phyloP scores from a whole-genome alignment of 257 asterid species.

The Solanum tacnaense region DNA sequence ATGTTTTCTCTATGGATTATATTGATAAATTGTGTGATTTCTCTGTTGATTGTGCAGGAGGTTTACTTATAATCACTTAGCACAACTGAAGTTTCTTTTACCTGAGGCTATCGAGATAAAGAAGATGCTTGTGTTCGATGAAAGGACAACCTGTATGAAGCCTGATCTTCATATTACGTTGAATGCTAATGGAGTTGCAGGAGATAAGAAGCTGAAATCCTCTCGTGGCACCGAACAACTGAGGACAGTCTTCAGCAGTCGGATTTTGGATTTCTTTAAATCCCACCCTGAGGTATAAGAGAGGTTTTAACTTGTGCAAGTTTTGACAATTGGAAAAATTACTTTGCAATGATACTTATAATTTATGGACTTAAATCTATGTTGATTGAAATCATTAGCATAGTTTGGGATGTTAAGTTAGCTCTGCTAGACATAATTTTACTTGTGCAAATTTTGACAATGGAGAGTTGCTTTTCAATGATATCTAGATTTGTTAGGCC shows the following conservation, averaged over 20 bases:
- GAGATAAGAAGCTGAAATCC: slow-evolving; percentile 23
- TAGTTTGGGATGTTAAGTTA: not conserved
- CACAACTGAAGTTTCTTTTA: not conserved
- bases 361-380: not conserved
- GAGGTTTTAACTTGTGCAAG: not conserved
- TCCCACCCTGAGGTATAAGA: slow-evolving; percentile 62
- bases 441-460: not conserved
- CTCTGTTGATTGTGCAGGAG: not conserved
- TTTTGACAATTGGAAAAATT: not conserved
- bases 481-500: not conserved
- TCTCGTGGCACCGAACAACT: slow-evolving; percentile 27
- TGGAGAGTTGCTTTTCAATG: not conserved
- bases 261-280: slow-evolving; percentile 46
- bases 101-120: not conserved
- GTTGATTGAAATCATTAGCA: not conserved
- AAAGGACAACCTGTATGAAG: not conserved
- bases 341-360: not conserved
- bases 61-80: not conserved
- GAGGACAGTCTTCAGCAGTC: slow-evolving; percentile 51
- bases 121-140: not conserved
- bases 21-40: not conserved
- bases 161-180: not conserved
- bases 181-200: not conserved
- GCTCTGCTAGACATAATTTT: not conserved
- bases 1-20: not conserved